These are phyloP conservation scores for Lepidium sativum DNA, from an alignment of 345 rosid species.

Conservation along the genomic window DNA sequence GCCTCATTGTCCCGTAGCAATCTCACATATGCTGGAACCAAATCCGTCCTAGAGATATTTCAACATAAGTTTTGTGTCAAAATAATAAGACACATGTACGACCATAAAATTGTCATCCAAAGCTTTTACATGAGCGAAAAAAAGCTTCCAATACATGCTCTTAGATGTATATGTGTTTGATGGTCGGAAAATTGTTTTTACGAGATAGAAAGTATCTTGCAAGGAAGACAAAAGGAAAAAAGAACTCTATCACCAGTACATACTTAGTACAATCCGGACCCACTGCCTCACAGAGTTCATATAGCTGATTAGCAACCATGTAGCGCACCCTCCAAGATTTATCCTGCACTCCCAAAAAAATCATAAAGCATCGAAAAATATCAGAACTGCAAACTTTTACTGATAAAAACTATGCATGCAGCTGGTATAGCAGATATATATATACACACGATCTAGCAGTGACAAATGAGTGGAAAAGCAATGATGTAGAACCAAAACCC, in stretches of 20 bases:
- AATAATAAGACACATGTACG: neutral
- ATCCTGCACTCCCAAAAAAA: constrained; percentile 42
- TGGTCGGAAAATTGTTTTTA: neutral
- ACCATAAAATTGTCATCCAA: neutral
- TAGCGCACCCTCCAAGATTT: constrained; percentile 99
- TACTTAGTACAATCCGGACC: constrained; percentile 91
- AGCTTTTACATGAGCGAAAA: neutral
- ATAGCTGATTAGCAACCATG: constrained; percentile 95
- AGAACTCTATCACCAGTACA: neutral
- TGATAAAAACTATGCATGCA: neutral
- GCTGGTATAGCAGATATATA: too few species aligned
- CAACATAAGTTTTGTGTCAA: neutral
- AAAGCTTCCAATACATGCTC: neutral
- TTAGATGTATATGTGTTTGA: neutral
- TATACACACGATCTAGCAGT: neutral
- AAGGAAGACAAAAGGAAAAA: neutral
- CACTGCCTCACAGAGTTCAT: constrained; percentile 93
- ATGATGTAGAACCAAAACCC: neutral
- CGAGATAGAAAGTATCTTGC: neutral
- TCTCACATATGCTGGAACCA: constrained; percentile 95
- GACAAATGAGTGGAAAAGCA: neutral
- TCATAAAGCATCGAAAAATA: neutral
- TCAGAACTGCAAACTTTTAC: neutral
- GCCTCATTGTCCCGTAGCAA: constrained; percentile 98
- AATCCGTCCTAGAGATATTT: constrained; percentile 44